Base-by-base conservation (phyloP, 2,329 filamentous ascomycete genomes). In the Teratosphaeria viscida region DNA sequence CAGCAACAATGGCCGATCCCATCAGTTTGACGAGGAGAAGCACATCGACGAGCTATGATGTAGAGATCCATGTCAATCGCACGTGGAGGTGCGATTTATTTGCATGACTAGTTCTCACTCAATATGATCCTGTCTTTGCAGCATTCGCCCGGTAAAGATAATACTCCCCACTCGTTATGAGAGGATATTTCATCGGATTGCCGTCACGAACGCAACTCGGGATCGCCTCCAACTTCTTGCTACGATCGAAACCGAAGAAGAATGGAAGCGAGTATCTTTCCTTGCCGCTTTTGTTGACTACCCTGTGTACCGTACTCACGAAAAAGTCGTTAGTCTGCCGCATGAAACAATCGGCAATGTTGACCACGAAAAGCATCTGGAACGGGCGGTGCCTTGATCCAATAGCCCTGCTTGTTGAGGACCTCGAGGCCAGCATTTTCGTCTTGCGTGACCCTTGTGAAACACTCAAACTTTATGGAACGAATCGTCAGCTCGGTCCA, bases 281-380 rank as follows among this genome's bases (percentile, higher is more conserved):
- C n/a, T 55, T 52, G 5, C 61, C 57, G 52, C 57, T 63, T 37
- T 58, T 54, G 37, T 63, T 63, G 14, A 60, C 37, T 26, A 62
- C 62, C 2, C 62, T 58, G 47, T 63, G 62, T 11, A 63, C 60
- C 1, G 62, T 63, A 47, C 54, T 56, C 11, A 62, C 56, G 58
- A 60, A 77, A 52, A 72, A 32, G 55, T 75, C 75, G 53, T 75
- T 75, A 11, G 75, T 77, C 71, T 73, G 75, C 39, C 74, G 66
- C 69, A 78, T 74, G 63, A 80, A 74, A 74, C 78, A 78, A 63
- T 80, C 78, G 1, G 77, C 78, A 32, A 80, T 76, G 62, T 80
- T 80, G 12, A 80, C 77, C 12, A 80, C 76, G 59, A 78, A 78
- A 79, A 0, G 74, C 71, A 7, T 75, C 77, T 1, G 70, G 68